Conservation (phyloP, 108 stramenopile species). For the Skeletonema tropicum region DNA sequence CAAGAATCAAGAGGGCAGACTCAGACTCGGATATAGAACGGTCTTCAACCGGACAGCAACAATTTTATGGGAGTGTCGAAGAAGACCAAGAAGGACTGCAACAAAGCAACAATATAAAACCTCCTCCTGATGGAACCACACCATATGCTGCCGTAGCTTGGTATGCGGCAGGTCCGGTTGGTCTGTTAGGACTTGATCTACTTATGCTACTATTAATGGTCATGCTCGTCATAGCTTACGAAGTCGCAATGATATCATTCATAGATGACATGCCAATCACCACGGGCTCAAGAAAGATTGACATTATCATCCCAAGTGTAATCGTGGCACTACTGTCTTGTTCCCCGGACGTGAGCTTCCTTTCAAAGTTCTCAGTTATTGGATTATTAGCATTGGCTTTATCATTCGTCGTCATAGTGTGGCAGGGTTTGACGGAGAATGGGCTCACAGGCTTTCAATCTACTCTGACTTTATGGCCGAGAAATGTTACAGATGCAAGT, state of each 20-base stretch:
- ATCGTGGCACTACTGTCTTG: slow-evolving; percentile 56
- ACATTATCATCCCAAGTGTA: slow-evolving; percentile 51
- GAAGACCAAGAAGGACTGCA: background rate
- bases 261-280: slow-evolving; percentile 61
- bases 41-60: background rate
- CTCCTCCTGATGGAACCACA: slow-evolving; percentile 62
- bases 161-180: slow-evolving; percentile 66
- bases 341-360: slow-evolving; percentile 72
- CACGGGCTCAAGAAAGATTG: slow-evolving; percentile 31
- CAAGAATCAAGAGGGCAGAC: background rate
- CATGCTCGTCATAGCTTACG: slow-evolving; percentile 71
- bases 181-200: slow-evolving; percentile 61
- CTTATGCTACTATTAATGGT: slow-evolving; percentile 62
- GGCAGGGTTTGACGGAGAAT: slow-evolving; percentile 27
- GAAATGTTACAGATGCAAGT: slow-evolving; percentile 54
- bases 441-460: slow-evolving; percentile 18
- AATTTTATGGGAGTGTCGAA: slow-evolving; percentile 5
- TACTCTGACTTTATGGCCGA: slow-evolving; percentile 36
- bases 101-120: slow-evolving; percentile 5
- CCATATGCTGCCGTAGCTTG: slow-evolving; percentile 67
- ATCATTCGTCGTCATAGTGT: slow-evolving; percentile 45
- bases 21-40: background rate
- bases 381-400: slow-evolving; percentile 59
- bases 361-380: slow-evolving; percentile 54
- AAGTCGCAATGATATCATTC: slow-evolving; percentile 69